A percentile compares a stretch with the other conserved stretches of the same genome.
phyloP scores from a whole-genome alignment of 306 rosid species.

The Dicorynia guianensis region DNA sequence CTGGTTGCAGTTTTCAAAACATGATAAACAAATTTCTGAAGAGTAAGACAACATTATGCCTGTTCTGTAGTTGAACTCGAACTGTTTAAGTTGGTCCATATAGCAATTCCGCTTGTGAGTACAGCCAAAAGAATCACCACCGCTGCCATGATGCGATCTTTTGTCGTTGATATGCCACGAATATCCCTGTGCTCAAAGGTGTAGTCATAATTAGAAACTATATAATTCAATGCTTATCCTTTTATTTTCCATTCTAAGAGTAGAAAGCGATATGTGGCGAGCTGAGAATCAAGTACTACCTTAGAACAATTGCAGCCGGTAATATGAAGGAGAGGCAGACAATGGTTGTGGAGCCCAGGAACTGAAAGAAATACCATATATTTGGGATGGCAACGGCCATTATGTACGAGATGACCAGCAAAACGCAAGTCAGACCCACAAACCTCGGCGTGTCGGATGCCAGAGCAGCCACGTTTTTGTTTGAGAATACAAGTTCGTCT shows the following conservation, averaged over 20 bases:
- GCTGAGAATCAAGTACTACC: conserved; percentile 35
- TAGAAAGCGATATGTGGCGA: no score
- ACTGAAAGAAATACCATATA: conserved; percentile 67
- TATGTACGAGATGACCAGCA: conserved; percentile 46
- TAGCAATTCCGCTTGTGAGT: conserved; percentile 50
- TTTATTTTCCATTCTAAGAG: no score
- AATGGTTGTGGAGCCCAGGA: conserved; percentile 69
- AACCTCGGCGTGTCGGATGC: conserved; percentile 56
- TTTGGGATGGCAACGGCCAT: conserved; percentile 66
- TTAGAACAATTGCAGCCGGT: conserved; percentile 61
- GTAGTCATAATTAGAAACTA: no score
- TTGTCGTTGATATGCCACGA: conserved; percentile 45
- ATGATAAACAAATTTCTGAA: no score
- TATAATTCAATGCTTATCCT: no score
- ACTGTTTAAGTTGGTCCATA: conserved; percentile 51
- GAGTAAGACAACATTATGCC: not conserved
- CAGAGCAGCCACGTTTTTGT: conserved; percentile 19
- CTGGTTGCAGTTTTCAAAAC: no score
- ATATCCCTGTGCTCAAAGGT: conserved; percentile 37
- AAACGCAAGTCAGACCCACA: conserved; percentile 47
- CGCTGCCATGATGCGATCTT: conserved; percentile 46
- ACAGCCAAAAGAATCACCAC: conserved; percentile 45
- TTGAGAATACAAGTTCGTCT: conserved; percentile 59
- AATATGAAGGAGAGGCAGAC: conserved; percentile 59
- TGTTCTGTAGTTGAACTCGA: not conserved